Conservation (phyloP, 257 asterid species). For the Nicotiana undulata region DNA sequence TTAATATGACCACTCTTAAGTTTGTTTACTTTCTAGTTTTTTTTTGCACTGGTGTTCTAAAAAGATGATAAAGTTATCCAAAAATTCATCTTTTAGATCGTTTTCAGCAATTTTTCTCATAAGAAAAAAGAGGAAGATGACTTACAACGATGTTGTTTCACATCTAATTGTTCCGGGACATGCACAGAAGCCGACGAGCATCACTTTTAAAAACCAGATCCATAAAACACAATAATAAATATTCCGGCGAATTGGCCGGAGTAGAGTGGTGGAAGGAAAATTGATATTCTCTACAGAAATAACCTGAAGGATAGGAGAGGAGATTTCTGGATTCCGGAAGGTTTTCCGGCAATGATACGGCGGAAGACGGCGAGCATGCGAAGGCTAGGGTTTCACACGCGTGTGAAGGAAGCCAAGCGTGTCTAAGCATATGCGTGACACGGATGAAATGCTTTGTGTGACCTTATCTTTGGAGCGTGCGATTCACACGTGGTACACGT, state of each 20-base stretch:
- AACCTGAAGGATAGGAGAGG: neutral
- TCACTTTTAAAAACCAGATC: constrained; percentile 26
- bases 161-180: neutral
- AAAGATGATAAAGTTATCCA: neutral
- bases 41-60: neutral
- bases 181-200: neutral
- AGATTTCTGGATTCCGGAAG: neutral
- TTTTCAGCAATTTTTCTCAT: neutral
- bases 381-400: constrained; percentile 45
- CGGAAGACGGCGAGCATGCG: constrained; percentile 37
- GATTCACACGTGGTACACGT: constrained; percentile 61
- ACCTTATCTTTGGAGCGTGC: constrained; percentile 70
- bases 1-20: neutral
- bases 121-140: neutral
- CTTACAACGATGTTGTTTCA: constrained; percentile 24
- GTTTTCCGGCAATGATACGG: constrained; percentile 58
- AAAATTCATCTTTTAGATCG: neutral
- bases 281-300: neutral
- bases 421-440: constrained; percentile 44
- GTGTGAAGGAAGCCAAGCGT: constrained; percentile 45
- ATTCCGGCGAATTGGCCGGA: constrained; percentile 23
- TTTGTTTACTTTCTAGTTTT: neutral
- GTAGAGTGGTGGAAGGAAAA: constrained; percentile 14
- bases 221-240: constrained; percentile 6
- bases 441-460: constrained; percentile 35